Evolutionary conservation across 176 grass and related monocot genomes (phyloP).

Genomic region (Cenchrus purpureus): DNA sequence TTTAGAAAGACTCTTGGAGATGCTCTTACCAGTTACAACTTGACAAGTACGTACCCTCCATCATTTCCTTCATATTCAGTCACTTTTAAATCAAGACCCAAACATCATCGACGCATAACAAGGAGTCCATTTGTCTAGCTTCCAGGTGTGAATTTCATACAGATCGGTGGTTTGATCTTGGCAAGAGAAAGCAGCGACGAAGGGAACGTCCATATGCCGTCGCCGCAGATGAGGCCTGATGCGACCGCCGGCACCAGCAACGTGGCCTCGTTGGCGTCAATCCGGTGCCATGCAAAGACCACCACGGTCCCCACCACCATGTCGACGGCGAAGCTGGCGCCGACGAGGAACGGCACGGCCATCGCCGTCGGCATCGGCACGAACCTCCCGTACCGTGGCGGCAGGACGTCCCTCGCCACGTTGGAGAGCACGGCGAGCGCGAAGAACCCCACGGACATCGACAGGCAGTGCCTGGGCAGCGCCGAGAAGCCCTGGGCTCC

Average conservation of each 20-base stretch:
- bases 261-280: slow-evolving; percentile 28
- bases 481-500: slow-evolving; percentile 83
- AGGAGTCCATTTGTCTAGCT: slow-evolving; percentile 39
- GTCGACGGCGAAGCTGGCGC: slow-evolving; percentile 88
- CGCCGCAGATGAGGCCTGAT: slow-evolving; percentile 86
- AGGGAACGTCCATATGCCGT: slow-evolving; percentile 90
- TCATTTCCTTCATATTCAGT: background rate
- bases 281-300: slow-evolving; percentile 68
- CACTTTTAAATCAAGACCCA: background rate
- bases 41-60: background rate
- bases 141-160: slow-evolving; percentile 78
- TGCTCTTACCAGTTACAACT: too few relatives aligned
- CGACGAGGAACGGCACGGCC: slow-evolving; percentile 87
- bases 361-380: slow-evolving; percentile 82
- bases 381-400: slow-evolving; percentile 43
- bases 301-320: slow-evolving; percentile 76
- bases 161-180: slow-evolving; percentile 76
- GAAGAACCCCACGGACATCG: slow-evolving; percentile 71
- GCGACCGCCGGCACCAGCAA: slow-evolving; percentile 84
- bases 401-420: slow-evolving; percentile 50
- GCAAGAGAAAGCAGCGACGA: slow-evolving; percentile 81
- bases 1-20: too few relatives aligned
- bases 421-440: slow-evolving; percentile 61
- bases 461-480: slow-evolving; percentile 64
- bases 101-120: background rate